These are phyloP conservation scores for Leccinum rimulosum DNA, from an alignment of 768 basidiomycete genomes.

Conservation along the genomic window DNA sequence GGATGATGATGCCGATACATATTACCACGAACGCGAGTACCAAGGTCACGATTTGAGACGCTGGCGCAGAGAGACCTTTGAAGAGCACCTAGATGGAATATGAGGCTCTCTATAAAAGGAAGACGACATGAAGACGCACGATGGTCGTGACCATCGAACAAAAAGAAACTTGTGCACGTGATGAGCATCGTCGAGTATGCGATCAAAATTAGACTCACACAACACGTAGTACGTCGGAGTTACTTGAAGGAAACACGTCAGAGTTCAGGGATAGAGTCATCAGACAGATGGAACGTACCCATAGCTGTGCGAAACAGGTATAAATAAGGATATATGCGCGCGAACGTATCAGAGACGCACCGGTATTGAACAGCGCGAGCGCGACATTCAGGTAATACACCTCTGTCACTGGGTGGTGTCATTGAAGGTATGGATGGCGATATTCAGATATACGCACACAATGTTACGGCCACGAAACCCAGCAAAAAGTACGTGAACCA, in stretches of 20 bases:
- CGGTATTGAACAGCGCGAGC: slow-evolving; percentile 91
- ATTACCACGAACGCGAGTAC: slow-evolving; percentile 92
- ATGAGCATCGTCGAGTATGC: neutral
- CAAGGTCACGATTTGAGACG: slow-evolving; percentile 80
- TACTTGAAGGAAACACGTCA: slow-evolving; percentile 42
- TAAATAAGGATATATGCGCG: slow-evolving; percentile 3
- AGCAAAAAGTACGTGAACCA: slow-evolving; percentile 92
- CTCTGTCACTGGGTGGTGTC: slow-evolving; percentile 61
- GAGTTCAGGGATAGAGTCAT: neutral
- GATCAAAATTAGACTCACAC: slow-evolving; percentile 45
- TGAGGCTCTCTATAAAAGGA: slow-evolving; percentile 1
- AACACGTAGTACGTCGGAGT: slow-evolving; percentile 88
- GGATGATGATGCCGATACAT: slow-evolving; percentile 88
- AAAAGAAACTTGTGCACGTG: slow-evolving; percentile 61
- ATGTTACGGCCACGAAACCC: slow-evolving; percentile 77
- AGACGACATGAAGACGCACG: slow-evolving; percentile 40
- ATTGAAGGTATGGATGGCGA: neutral
- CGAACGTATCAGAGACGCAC: slow-evolving; percentile 32
- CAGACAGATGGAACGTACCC: slow-evolving; percentile 43
- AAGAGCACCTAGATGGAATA: slow-evolving; percentile 70
- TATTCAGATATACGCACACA: slow-evolving; percentile 48
- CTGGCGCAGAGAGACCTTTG: slow-evolving; percentile 81
- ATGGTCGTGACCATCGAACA: slow-evolving; percentile 83
- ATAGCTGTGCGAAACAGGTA: slow-evolving; percentile 44
- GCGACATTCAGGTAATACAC: slow-evolving; percentile 96